These are phyloP conservation scores for Chlamydomonas sp. DNA, from an alignment of 139 green algal species.

Conservation along the genomic window DNA sequence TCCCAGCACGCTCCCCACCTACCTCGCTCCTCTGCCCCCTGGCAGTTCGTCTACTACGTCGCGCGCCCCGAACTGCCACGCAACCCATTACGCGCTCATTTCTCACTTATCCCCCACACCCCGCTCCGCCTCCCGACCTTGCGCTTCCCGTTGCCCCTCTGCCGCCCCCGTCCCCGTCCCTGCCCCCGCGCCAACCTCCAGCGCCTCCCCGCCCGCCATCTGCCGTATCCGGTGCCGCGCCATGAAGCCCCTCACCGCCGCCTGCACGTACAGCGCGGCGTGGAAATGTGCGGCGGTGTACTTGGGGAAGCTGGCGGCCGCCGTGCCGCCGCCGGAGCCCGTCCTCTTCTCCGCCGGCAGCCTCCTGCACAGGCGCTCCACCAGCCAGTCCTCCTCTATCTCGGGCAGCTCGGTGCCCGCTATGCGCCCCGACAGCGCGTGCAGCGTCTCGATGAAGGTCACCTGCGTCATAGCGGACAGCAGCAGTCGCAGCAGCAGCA, in stretches of 20 bases:
- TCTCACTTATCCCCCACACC: too few species aligned
- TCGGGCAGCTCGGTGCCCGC: constrained; percentile 59
- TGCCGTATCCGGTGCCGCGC: constrained; percentile 58
- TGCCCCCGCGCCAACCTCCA: too few species aligned
- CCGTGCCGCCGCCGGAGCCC: not conserved
- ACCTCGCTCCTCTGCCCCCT: too few species aligned
- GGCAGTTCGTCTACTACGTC: too few species aligned
- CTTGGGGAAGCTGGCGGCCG: constrained; percentile 45
- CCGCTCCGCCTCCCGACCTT: too few species aligned
- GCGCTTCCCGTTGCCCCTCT: too few species aligned
- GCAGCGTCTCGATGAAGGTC: constrained; percentile 67
- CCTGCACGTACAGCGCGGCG: constrained; percentile 77
- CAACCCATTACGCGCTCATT: too few species aligned
- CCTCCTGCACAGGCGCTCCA: constrained; percentile 30
- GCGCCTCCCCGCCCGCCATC: not conserved
- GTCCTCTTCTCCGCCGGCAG: not conserved
- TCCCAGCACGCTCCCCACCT: too few species aligned
- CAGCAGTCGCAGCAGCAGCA: too few species aligned
- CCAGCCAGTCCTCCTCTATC: constrained; percentile 14
- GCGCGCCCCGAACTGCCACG: too few species aligned
- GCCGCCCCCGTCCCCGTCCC: too few species aligned
- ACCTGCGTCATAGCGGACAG: too few species aligned
- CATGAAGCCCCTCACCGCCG: constrained; percentile 74
- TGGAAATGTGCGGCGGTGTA: constrained; percentile 78
- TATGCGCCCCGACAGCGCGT: constrained; percentile 70